phyloP scores from a whole-genome alignment of 441 rosid species.

The Populus trichocarpa region DNA sequence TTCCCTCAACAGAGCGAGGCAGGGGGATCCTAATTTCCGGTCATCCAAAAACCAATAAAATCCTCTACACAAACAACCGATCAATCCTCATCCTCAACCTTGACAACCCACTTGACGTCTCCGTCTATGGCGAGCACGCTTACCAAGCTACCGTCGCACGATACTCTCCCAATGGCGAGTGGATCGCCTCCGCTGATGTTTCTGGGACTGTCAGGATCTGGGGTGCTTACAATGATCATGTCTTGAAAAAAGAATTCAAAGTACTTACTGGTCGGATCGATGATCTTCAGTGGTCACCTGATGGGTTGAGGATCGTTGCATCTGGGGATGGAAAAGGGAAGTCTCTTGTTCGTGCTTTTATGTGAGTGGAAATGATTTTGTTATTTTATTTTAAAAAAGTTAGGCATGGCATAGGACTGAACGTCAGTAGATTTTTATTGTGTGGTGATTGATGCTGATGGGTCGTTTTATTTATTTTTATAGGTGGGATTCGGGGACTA shows the following conservation, averaged over 20 bases:
- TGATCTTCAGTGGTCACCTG: constrained; percentile 97
- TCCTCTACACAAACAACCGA: constrained; percentile 84
- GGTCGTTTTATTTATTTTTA: neutral
- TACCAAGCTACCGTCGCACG: constrained; percentile 92
- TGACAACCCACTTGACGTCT: constrained; percentile 66
- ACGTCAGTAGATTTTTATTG: neutral
- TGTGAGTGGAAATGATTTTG: constrained; percentile 39
- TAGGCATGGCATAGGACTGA: neutral
- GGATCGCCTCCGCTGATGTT: constrained; percentile 92
- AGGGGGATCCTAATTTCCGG: constrained; percentile 85
- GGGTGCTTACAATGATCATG: constrained; percentile 76
- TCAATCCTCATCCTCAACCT: constrained; percentile 80
- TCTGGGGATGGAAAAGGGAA: constrained; percentile 93
- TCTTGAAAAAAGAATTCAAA: constrained; percentile 84
- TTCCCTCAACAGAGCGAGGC: constrained; percentile 91
- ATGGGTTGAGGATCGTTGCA: constrained; percentile 83
- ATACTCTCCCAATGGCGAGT: constrained; percentile 94
- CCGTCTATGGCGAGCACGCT: constrained; percentile 83
- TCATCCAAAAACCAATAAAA: constrained; percentile 56
- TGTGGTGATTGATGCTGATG: neutral
- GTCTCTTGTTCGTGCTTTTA: constrained; percentile 89
- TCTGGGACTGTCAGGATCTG: constrained; percentile 88
- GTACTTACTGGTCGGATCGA: constrained; percentile 92
- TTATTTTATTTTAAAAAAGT: neutral
- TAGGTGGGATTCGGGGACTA: constrained; percentile 99